A percentile compares a stretch with the other conserved stretches of the same genome.
Evolutionary conservation across 2,329 filamentous ascomycete genomes (phyloP).

Genomic region (Trichoderma arundinaceum): DNA sequence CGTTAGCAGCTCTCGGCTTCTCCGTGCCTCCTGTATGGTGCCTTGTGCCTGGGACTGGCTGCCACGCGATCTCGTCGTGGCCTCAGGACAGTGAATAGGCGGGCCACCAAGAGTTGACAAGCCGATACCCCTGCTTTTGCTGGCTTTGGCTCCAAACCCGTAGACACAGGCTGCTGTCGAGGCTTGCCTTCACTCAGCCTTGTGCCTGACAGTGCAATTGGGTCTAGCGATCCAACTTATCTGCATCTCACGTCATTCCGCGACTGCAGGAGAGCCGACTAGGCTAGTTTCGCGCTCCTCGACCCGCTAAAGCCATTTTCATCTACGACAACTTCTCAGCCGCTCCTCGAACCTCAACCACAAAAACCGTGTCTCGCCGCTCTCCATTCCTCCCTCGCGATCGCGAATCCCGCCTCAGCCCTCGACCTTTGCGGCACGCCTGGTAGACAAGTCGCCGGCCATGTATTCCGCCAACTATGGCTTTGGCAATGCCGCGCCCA

Average conservation of each 20-base stretch:
- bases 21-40: neutral
- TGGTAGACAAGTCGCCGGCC: slow-evolving; percentile 36
- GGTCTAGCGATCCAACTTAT: neutral
- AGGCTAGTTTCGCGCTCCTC: slow-evolving; percentile 26
- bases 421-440: neutral
- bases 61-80: neutral
- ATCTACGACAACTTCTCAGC: slow-evolving; percentile 23
- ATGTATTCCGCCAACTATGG: slow-evolving; percentile 64
- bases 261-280: slow-evolving; percentile 14
- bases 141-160: neutral
- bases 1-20: neutral
- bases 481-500: slow-evolving; percentile 58
- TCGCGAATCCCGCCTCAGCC: neutral
- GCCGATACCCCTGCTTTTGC: neutral
- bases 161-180: neutral
- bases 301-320: slow-evolving; percentile 25
- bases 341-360: slow-evolving; percentile 3
- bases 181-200: neutral
- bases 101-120: neutral
- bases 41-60: slow-evolving; percentile 1
- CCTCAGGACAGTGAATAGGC: neutral
- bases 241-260: slow-evolving; percentile 29
- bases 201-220: neutral
- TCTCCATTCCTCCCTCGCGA: neutral
- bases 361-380: slow-evolving; percentile 17